Base-by-base conservation (phyloP, 1,139 yeast species). In the Meyerozyma sp. region DNA sequence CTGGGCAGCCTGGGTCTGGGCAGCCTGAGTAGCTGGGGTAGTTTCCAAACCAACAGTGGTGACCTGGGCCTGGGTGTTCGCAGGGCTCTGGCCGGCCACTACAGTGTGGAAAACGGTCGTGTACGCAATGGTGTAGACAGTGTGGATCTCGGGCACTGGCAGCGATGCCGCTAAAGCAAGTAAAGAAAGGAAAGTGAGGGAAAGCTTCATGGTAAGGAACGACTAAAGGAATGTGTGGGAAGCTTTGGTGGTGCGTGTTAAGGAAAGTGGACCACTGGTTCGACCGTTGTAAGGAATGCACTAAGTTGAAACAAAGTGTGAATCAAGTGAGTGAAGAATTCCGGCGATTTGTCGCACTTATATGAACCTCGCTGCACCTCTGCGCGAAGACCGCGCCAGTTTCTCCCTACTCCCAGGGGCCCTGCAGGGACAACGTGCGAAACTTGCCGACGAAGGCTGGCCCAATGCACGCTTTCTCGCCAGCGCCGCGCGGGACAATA, bases 91-190 rank as follows among this genome's bases (percentile, higher is more conserved):
- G 25, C 37, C 37, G 5, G 25, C 41, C 3, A 42, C 37, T 14
- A 51, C 49, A 21, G 57, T 49, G 16, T 47, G 45, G 16, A 46
- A 41, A 25, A 56, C 55, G 35, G 62, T 57, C 36, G 54, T 48
- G 39, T 44, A 50, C 23, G 48, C 43, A 35, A 59, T 54, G 30
- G 51, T 51, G 35, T 46, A 49, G 28, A 53, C 54, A 25, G 53
- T 49, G 27, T 51, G 44, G 28, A 61, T 46, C 28, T 46, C 58
- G 18, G 62, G 61, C 32, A 55, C 61, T 11, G 68, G 66, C 34
- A 50, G 57, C 42, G 63, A 61, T 27, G 48, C 47, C 6, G 26
- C 37, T 5, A 21, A 11, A 2, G 37, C 37, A n/a, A 52, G 44
- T 25, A 51, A 36, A 32, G 54, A 44, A 36, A 51, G 46, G 41